phyloP scores from a whole-genome alignment of 164 flowering plant genomes.

The Paratinospora sagittata region DNA sequence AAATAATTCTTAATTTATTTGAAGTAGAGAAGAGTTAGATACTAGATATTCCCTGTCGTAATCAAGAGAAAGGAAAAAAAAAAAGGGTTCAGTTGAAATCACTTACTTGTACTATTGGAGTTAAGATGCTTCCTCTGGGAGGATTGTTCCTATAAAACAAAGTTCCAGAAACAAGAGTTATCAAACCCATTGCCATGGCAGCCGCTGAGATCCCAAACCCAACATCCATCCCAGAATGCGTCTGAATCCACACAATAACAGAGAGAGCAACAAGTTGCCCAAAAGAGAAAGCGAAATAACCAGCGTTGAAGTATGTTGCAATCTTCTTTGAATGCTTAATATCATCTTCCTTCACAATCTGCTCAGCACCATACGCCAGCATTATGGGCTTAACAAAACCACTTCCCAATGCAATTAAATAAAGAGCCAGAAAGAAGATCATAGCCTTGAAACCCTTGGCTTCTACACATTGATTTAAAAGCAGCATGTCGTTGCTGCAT shows the following conservation, averaged over 20 bases:
- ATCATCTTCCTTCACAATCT: conserved; percentile 40
- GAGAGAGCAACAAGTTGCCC: conserved; percentile 92
- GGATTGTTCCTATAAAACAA: conserved; percentile 64
- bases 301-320: conserved; percentile 81
- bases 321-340: conserved; percentile 64
- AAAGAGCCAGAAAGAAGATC: conserved; percentile 54
- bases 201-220: conserved; percentile 93
- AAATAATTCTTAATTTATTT: too few relatives aligned
- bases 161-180: conserved; percentile 63
- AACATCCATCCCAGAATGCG: conserved; percentile 89
- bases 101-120: conserved; percentile 81
- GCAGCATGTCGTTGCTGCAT: conserved; percentile 59
- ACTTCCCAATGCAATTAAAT: conserved; percentile 84
- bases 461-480: conserved; percentile 27
- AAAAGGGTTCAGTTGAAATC: background rate
- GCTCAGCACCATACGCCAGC: conserved; percentile 92
- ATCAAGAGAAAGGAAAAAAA: too few relatives aligned
- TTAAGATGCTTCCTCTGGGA: conserved; percentile 83
- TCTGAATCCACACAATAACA: conserved; percentile 81
- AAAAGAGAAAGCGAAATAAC: conserved; percentile 82
- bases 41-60: too few relatives aligned
- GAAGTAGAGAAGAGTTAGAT: too few relatives aligned
- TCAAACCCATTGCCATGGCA: conserved; percentile 77
- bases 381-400: conserved; percentile 95
- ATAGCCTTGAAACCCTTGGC: conserved; percentile 49